Conservation (phyloP, 257 asterid species). For the Anisodus tanguticus region DNA sequence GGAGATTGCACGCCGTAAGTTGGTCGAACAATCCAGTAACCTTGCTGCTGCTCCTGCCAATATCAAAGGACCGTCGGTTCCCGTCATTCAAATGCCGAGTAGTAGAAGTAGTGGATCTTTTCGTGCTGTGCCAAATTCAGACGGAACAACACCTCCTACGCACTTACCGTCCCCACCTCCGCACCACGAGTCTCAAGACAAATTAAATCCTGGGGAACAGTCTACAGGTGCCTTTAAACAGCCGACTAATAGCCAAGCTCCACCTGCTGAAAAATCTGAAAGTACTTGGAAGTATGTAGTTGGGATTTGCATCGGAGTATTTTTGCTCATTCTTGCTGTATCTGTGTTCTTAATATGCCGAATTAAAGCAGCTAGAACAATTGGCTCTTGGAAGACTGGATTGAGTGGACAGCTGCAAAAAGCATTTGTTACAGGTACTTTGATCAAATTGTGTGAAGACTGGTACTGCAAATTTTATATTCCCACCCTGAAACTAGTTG, state of each 20-base stretch:
- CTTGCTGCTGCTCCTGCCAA: constrained; percentile 60
- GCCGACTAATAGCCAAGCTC: constrained; percentile 31
- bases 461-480: background rate
- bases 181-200: constrained; percentile 16
- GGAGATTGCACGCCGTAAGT: constrained; percentile 52
- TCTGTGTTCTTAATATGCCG: constrained; percentile 49
- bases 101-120: constrained; percentile 90
- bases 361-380: constrained; percentile 64
- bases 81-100: constrained; percentile 51
- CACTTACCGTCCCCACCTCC: constrained; percentile 39
- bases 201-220: too few species aligned
- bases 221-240: background rate
- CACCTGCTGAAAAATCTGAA: constrained; percentile 35
- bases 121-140: constrained; percentile 64
- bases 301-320: constrained; percentile 46
- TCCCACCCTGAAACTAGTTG: background rate
- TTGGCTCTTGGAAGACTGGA: constrained; percentile 90
- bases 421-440: constrained; percentile 80
- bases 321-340: constrained; percentile 48
- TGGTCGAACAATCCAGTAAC: constrained; percentile 64
- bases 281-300: constrained; percentile 50
- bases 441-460: background rate
- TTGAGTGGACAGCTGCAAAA: constrained; percentile 95
- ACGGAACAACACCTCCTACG: constrained; percentile 32
- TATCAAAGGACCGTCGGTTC: constrained; percentile 33